Base-by-base conservation (phyloP, 2,329 filamentous ascomycete species). In the Cytospora mali region DNA sequence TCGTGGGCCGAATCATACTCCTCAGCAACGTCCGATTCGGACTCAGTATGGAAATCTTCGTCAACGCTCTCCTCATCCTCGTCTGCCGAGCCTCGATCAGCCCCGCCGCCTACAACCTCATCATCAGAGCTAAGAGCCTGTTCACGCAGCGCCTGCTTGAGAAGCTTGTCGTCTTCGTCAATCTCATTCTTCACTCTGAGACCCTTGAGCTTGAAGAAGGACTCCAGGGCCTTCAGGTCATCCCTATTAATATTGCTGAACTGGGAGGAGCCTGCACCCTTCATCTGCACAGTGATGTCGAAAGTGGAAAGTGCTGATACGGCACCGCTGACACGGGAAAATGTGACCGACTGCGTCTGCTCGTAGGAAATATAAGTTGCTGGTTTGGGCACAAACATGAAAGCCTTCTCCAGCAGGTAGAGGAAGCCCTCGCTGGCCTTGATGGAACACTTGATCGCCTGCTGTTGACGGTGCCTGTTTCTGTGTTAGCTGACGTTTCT, bases 211-310 rank as follows among this genome's bases (percentile, higher is more conserved):
- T 96, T 95, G 85, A 99, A 97, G 80, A 99, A 99, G 69, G 90
- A 88, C 76, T 99, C 95, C n/a, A 99, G 85, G 7, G 92, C 91
- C 78, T 95, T 91, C 76, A 98, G 92, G 75, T 99, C 95, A 80
- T 99, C 95, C 70, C 94, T 90, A 75, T 97, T 99, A 76, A 99
- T 99, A 81, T 99, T 99, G 79, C 93, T 97, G 80, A 99, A 99
- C 72, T 97, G 93, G 70, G 93, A 92, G 72, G 96, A 93, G 62
- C 91, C 90, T 58, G 86, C 84, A n/a, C 91, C 91, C 83, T 97
- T 98, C 80, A 97, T 85, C 61, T 88, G 88, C 63, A 99, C 91
- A 0, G 93, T 95, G 70, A 99, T 97, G 75, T 99, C 95, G 73
- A 99, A 99, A 2, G 95, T 99, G 62, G 95, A 91, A 68, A 94